phyloP scores from a whole-genome alignment of 345 rosid species.

The Lepidium sativum region DNA sequence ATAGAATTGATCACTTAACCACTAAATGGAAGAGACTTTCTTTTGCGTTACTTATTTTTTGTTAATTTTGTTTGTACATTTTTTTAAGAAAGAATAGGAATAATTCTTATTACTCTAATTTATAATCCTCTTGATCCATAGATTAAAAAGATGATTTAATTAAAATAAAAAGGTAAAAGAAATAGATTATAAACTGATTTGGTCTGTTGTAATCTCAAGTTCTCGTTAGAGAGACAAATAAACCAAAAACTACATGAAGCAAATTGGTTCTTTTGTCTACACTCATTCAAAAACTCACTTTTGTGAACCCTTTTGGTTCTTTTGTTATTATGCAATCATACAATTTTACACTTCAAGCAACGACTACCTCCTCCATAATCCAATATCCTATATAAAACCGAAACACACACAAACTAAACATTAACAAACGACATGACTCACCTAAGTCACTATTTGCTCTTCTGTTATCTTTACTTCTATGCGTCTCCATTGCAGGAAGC shows the following conservation, averaged over 20 bases:
- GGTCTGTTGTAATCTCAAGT: neutral
- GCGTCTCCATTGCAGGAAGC: constrained; percentile 41
- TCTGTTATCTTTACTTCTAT: constrained; percentile 30
- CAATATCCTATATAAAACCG: constrained; percentile 44
- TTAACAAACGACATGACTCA: constrained; percentile 31
- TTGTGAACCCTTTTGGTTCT: neutral
- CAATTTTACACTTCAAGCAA: constrained; percentile 44
- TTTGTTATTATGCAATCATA: constrained; percentile 14
- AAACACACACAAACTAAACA: neutral
- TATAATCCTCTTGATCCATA: neutral
- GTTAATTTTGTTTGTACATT: too few relatives aligned
- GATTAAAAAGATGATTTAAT: too few relatives aligned
- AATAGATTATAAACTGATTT: neutral
- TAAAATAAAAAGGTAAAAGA: neutral
- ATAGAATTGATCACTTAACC: too few relatives aligned
- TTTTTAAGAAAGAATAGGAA: too few relatives aligned
- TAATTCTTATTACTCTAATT: neutral
- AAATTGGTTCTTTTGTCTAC: neutral
- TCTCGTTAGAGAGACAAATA: too few relatives aligned
- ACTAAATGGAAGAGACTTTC: too few relatives aligned
- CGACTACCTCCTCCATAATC: constrained; percentile 15
- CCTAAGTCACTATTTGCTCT: constrained; percentile 26
- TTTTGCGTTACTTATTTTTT: too few relatives aligned
- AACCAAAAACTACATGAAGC: too few relatives aligned
- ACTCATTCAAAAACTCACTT: neutral